Evolutionary conservation across 768 basidiomycete genomes (phyloP).

Genomic region (Boletus fagicola): DNA sequence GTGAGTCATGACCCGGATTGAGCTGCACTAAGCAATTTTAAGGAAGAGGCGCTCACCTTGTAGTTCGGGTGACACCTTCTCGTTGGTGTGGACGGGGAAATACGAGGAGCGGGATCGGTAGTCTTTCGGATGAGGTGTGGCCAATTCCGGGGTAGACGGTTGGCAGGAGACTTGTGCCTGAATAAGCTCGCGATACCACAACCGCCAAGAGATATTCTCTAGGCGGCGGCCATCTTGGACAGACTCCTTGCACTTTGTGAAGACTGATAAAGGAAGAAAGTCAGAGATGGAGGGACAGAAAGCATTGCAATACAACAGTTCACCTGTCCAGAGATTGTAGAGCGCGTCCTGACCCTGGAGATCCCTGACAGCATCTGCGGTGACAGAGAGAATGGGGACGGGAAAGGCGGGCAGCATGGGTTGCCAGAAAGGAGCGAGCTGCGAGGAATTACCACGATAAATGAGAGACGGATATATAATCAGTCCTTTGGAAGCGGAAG

Average conservation of each 20-base stretch:
- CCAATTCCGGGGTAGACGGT: constrained; percentile 30
- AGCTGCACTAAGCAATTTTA: constrained; percentile 11
- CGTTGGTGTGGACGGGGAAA: constrained; percentile 25
- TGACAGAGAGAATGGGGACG: constrained; percentile 64
- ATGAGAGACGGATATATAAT: constrained; percentile 20
- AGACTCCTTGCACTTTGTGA: constrained; percentile 79
- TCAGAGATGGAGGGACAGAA: neutral
- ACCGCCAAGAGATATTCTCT: constrained; percentile 86
- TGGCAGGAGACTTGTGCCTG: constrained; percentile 30
- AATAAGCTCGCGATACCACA: constrained; percentile 71
- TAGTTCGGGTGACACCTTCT: constrained; percentile 14
- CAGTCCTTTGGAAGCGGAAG: constrained; percentile 15
- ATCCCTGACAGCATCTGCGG: constrained; percentile 62
- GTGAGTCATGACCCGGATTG: constrained; percentile 16
- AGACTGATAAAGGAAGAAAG: constrained; percentile 47
- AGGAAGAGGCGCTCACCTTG: constrained; percentile 16
- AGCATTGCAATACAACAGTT: constrained; percentile 3
- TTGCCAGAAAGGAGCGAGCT: constrained; percentile 10
- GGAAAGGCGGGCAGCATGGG: constrained; percentile 54
- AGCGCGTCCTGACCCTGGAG: constrained; percentile 69
- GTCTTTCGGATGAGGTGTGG: constrained; percentile 15
- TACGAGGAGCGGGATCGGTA: constrained; percentile 25
- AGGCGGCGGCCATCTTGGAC: constrained; percentile 77
- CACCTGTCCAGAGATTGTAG: constrained; percentile 66
- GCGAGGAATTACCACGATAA: constrained; percentile 5